Percentiles rank a stretch among this genome's conserved stretches.
Conservation (phyloP, 257 asterid species). For the Solanum pimpinellifolium region DNA sequence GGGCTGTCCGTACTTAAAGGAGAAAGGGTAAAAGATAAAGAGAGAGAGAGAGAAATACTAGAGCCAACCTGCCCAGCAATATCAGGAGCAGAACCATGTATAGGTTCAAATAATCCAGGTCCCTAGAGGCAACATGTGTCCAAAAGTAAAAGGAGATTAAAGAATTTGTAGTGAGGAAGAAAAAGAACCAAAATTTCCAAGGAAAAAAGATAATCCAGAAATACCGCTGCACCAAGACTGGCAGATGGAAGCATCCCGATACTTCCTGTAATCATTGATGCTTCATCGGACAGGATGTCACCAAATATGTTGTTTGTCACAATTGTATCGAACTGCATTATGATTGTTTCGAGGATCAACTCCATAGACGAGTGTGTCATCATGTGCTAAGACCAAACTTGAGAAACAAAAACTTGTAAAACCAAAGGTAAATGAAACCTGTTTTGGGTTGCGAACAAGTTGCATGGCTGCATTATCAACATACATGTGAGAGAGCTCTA, state of each 20-base stretch:
- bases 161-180: neutral
- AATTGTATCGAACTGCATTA: slow-evolving; percentile 88
- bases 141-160: neutral
- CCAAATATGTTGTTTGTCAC: slow-evolving; percentile 96
- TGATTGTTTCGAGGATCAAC: neutral
- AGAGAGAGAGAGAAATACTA: neutral
- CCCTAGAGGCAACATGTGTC: slow-evolving; percentile 34
- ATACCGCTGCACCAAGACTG: slow-evolving; percentile 82
- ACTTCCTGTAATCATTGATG: slow-evolving; percentile 98
- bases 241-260: slow-evolving; percentile 99
- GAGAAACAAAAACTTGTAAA: neutral
- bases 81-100: slow-evolving; percentile 99
- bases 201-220: neutral
- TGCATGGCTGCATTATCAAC: slow-evolving; percentile 99
- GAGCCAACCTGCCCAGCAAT: slow-evolving; percentile 92
- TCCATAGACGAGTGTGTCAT: neutral
- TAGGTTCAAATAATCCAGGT: slow-evolving; percentile 96
- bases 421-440: slow-evolving; percentile 29
- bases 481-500: slow-evolving; percentile 97
- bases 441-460: slow-evolving; percentile 94
- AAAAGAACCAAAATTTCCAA: neutral
- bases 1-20: neutral
- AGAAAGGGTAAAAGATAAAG: neutral
- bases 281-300: slow-evolving; percentile 95
- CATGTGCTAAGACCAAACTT: neutral